A percentile compares a stretch with the other conserved stretches of the same genome.
Evolutionary conservation across 1,284 basidiomycete genomes (phyloP).

Genomic region (Pseudozyma tsukubaensis): DNA sequence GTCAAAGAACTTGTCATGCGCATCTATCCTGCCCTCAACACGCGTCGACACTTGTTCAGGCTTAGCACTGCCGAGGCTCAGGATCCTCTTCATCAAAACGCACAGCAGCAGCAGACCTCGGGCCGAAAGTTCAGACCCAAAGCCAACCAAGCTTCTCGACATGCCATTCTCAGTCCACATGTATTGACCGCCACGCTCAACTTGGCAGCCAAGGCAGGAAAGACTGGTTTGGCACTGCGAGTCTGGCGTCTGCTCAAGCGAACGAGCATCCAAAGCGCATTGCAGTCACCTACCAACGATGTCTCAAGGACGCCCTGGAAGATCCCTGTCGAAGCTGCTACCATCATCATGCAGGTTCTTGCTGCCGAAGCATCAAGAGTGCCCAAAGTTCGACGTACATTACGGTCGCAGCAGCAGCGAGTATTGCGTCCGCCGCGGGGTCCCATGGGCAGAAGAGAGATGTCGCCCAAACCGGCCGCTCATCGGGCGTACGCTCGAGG

Average conservation of each 20-base stretch:
- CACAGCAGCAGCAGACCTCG: not conserved
- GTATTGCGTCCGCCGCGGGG: not conserved
- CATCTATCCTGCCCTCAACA: constrained; percentile 46
- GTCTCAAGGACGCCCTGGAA: constrained; percentile 34
- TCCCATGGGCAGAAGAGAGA: not conserved
- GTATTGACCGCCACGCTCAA: constrained; percentile 50
- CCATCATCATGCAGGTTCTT: constrained; percentile 50
- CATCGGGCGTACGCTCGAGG: constrained; percentile 25
- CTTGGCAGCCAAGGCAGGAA: constrained; percentile 49
- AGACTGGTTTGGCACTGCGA: constrained; percentile 44
- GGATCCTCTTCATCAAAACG: not conserved
- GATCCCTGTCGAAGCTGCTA: constrained; percentile 45
- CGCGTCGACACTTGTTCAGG: constrained; percentile 12
- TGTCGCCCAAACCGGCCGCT: not conserved
- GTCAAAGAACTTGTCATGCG: constrained; percentile 41
- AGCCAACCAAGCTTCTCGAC: constrained; percentile 30
- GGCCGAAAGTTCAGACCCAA: constrained; percentile 15
- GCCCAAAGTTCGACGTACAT: constrained; percentile 8
- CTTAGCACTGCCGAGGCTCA: not conserved
- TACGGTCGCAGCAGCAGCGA: constrained; percentile 4
- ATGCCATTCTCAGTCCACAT: constrained; percentile 45
- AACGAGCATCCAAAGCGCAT: constrained; percentile 38
- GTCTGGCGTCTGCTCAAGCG: constrained; percentile 59
- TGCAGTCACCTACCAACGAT: constrained; percentile 12
- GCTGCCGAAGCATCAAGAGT: constrained; percentile 32